Base-by-base conservation (phyloP, 2,329 filamentous ascomycete genomes). In the Aspergillus unguis region DNA sequence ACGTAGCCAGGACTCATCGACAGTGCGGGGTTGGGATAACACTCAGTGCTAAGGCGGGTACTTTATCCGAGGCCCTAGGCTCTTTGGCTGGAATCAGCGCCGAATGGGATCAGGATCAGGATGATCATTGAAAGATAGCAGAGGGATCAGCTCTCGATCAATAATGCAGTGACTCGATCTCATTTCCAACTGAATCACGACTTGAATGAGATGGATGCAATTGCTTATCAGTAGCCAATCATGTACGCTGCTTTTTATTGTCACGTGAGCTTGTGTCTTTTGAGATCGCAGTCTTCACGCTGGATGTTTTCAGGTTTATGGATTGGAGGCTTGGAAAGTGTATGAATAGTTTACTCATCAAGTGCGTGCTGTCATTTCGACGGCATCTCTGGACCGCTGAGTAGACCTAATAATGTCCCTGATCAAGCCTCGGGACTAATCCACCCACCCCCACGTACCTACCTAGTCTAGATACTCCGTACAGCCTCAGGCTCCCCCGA, bases 371-470 rank as follows among this genome's bases (percentile, higher is more conserved):
- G 17, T 17, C 17, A 17, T 17, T 17, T 17, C 17, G 17, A 17
- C 17, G 17, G 17, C 17, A 17, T 17, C 17, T 17, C 17, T 17
- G 17, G 17, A 17, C 17, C 17, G 17, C 17, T 17, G 17, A 17
- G 17, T 17, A 17, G 17, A 17, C 17, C 17, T 17, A 17, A 17
- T 17, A 17, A 17, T 17, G 17, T 17, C 17, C 17, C 17, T 17
- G 17, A 17, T 17, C 17, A 17, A 23, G 6, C 33, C 17, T 44
- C 17, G 17, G 42, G 17, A 38, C 29, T 29, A 6, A 37, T n/a
- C 35, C 23, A 25, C 37, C 48, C 41, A 36, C 50, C 50, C 51
- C 51, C 51, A 53, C 51, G 45, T 41, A 53, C 41, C 35, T 37
- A 32, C 44, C 40, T 25, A 32, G 44, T 36, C 40, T 43, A 28